Percentiles rank a stretch among this genome's conserved stretches.
Evolutionary conservation across 202 grass and related monocot species (phyloP).

Genomic region (Setaria italica): DNA sequence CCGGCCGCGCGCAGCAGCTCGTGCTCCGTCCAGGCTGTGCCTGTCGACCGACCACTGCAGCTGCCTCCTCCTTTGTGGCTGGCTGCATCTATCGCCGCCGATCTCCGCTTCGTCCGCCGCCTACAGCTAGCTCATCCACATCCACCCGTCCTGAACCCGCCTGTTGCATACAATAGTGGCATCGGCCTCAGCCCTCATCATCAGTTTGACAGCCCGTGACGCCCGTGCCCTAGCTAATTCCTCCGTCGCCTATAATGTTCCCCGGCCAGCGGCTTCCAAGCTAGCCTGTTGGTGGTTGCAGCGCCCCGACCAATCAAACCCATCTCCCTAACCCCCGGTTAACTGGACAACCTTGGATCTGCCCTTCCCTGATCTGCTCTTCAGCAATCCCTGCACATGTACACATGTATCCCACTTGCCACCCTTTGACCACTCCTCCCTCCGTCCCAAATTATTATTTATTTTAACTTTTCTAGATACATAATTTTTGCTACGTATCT

Average conservation of each 20-base stretch:
- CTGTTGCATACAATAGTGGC: not conserved
- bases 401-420: slow-evolving; percentile 25
- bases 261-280: slow-evolving; percentile 22
- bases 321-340: not conserved
- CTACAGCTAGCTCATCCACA: not conserved
- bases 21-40: slow-evolving; percentile 28
- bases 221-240: not conserved
- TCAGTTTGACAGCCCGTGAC: not conserved
- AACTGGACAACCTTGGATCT: slow-evolving; percentile 2
- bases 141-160: not conserved
- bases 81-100: too few species aligned
- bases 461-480: too few species aligned
- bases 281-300: slow-evolving; percentile 20
- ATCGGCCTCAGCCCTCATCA: not conserved
- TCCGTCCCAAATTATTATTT: too few species aligned
- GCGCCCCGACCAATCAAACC: not conserved
- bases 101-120: too few species aligned
- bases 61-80: not conserved
- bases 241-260: not conserved
- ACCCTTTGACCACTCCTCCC: not conserved
- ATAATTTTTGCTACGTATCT: too few species aligned
- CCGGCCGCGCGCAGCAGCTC: not conserved
- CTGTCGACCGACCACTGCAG: not conserved
- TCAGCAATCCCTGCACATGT: slow-evolving; percentile 10
- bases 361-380: not conserved